phyloP scores from a whole-genome alignment of 129 eudicot genomes.

The Daucus carota region DH1_v3.0 NC_030386.2:31736501-31737000 shows the following conservation, averaged over 20 bases:
- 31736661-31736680: neutral
- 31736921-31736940: neutral
- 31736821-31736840: neutral
- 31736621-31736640: neutral
- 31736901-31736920: neutral
- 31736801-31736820: too few species aligned
- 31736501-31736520: slow-evolving; percentile 34
- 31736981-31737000: neutral
- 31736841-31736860: neutral
- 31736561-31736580: slow-evolving; percentile 71
- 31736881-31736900: neutral
- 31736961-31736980: neutral
- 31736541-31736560: slow-evolving; percentile 71
- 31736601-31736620: neutral
- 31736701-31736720: neutral
- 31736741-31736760: neutral
- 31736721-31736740: neutral
- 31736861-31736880: neutral
- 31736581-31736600: slow-evolving; percentile 18
- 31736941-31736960: neutral
- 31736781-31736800: too few species aligned
- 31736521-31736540: slow-evolving; percentile 92
- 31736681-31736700: neutral
- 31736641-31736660: neutral
- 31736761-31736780: too few species aligned